Evolutionary conservation across 176 grass and related monocot genomes (phyloP).

Genomic region (Triticum urartu): DNA sequence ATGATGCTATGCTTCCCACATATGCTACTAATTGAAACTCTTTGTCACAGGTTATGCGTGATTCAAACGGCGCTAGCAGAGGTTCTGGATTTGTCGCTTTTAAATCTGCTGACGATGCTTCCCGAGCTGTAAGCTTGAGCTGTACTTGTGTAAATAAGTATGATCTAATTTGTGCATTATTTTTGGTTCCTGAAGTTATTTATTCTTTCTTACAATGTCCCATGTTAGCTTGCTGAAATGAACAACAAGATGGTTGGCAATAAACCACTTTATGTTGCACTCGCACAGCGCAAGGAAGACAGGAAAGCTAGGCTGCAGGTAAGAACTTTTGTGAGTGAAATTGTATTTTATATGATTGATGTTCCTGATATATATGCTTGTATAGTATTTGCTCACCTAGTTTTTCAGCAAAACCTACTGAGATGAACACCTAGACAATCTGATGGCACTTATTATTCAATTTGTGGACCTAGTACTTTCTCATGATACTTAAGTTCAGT

Average conservation of each 20-base stretch:
- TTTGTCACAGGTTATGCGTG: conserved; percentile 77
- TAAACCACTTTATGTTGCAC: conserved; percentile 88
- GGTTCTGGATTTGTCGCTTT: conserved; percentile 98
- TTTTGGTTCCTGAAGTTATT: conserved; percentile 4
- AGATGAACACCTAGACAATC: neutral
- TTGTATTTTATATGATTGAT: neutral
- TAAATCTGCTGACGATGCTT: conserved; percentile 73
- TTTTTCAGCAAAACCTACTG: neutral
- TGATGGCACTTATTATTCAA: neutral
- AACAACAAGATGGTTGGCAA: conserved; percentile 81
- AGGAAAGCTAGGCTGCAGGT: conserved; percentile 86
- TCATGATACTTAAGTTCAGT: neutral
- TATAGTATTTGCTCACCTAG: neutral
- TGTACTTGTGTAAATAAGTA: neutral
- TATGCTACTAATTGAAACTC: conserved; percentile 1
- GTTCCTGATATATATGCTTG: neutral
- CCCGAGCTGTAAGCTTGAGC: conserved; percentile 61
- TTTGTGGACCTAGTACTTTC: neutral
- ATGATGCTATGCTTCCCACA: neutral
- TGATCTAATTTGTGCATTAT: neutral
- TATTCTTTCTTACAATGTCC: conserved; percentile 11
- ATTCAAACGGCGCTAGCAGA: conserved; percentile 74
- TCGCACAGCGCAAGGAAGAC: conserved; percentile 90
- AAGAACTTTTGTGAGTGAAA: neutral
- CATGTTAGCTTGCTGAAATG: conserved; percentile 70